Evolutionary conservation across 805 yeast genomes (phyloP).

Genomic region (Pichia thaimueangensis): DNA sequence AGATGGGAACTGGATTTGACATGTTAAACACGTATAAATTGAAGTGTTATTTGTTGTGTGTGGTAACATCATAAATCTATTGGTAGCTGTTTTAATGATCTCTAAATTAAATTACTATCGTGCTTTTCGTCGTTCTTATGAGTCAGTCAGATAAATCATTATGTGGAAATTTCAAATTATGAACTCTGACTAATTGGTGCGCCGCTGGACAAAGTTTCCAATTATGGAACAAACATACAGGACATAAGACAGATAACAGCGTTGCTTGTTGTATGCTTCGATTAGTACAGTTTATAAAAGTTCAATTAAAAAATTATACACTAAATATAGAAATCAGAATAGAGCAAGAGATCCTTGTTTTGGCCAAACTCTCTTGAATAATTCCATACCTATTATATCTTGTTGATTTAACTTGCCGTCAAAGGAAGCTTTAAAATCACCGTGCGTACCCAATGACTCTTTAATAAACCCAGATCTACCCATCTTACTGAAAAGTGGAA

Average conservation of each 20-base stretch:
- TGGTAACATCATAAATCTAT: constrained; percentile 7
- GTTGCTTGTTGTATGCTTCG: no score
- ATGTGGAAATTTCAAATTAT: no score
- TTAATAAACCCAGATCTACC: constrained; percentile 94
- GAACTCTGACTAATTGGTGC: no score
- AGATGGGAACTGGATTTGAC: constrained; percentile 70
- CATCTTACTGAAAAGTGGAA: constrained; percentile 85
- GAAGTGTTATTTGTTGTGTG: constrained; percentile 14
- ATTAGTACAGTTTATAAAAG: neutral
- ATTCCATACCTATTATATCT: constrained; percentile 89
- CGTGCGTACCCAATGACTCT: constrained; percentile 96
- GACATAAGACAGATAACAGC: no score
- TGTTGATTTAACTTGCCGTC: constrained; percentile 87
- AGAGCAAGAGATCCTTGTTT: constrained; percentile 20
- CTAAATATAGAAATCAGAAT: neutral
- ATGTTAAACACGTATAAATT: constrained; percentile 73
- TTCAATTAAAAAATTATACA: neutral
- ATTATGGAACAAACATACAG: no score
- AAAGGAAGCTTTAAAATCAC: constrained; percentile 92
- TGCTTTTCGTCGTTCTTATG: no score
- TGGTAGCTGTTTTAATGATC: no score
- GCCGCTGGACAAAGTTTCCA: no score
- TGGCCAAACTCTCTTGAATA: constrained; percentile 95
- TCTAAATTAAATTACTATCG: no score
- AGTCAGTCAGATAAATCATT: no score